phyloP scores from a whole-genome alignment of 495 filamentous ascomycete species.

The Tuber melanosporum region DNA sequence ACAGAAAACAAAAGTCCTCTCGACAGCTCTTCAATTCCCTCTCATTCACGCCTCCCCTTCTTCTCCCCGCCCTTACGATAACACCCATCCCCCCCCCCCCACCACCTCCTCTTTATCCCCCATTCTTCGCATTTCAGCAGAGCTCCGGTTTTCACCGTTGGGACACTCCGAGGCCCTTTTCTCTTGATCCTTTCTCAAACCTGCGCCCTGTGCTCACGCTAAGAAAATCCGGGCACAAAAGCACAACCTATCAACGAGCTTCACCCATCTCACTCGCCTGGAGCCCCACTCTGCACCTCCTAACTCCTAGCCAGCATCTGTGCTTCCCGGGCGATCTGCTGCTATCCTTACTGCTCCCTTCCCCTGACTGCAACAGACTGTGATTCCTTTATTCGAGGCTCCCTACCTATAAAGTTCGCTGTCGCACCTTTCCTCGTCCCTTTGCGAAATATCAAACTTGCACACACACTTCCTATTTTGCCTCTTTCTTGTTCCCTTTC shows the following conservation, averaged over 20 bases:
- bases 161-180: conserved; percentile 24
- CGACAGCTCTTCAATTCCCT: not conserved
- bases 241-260: conserved; percentile 25
- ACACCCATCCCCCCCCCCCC: not conserved
- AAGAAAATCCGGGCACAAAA: not conserved
- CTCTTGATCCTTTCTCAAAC: conserved; percentile 16
- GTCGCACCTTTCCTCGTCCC: conserved; percentile 21
- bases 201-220: conserved; percentile 20
- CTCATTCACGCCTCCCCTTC: not conserved
- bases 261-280: conserved; percentile 29
- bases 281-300: conserved; percentile 28
- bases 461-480: conserved; percentile 9
- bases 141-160: not conserved
- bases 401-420: conserved; percentile 36
- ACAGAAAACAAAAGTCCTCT: conserved; percentile 5
- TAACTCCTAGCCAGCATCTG: conserved; percentile 31
- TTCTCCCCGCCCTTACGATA: not conserved
- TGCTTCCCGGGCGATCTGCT: conserved; percentile 37
- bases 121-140: not conserved
- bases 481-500: conserved; percentile 23
- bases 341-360: conserved; percentile 32
- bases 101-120: not conserved
- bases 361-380: conserved; percentile 21
- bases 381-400: conserved; percentile 22
- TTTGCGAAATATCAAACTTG: conserved; percentile 2